Evolutionary conservation across 306 rosid species (phyloP).

Genomic region (Gleditsia sinensis): DNA sequence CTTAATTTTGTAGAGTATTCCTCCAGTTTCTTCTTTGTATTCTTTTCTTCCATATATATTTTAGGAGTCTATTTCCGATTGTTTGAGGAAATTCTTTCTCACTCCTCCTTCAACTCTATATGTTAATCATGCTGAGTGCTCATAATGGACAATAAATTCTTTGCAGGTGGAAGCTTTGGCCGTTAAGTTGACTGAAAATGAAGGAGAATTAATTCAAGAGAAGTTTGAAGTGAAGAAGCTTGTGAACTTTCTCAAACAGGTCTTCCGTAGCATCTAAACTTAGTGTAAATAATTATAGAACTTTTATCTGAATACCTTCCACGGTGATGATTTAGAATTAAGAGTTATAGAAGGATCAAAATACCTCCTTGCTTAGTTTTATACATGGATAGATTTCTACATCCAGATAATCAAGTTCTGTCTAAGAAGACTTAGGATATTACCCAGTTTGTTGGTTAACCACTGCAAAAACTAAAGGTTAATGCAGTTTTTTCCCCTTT

Average conservation of each 20-base stretch:
- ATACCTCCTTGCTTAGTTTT: not conserved
- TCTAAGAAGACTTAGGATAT: not conserved
- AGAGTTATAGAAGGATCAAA: not conserved
- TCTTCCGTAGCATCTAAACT: slow-evolving; percentile 24
- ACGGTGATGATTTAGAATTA: not conserved
- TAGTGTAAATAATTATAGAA: slow-evolving; percentile 8
- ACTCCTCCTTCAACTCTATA: slow-evolving; percentile 3
- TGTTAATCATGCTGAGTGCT: slow-evolving; percentile 9
- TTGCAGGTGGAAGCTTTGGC: slow-evolving; percentile 96
- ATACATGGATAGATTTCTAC: not conserved
- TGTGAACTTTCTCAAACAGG: slow-evolving; percentile 95
- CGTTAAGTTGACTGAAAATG: slow-evolving; percentile 92
- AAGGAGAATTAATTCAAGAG: slow-evolving; percentile 97
- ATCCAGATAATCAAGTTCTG: not conserved
- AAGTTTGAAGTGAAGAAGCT: slow-evolving; percentile 98
- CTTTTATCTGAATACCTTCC: slow-evolving; percentile 5
- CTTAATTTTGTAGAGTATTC: not conserved
- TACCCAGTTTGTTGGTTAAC: not conserved
- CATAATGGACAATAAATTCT: slow-evolving; percentile 30
- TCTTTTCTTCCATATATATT: slow-evolving; percentile 4
- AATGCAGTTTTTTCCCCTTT: not conserved
- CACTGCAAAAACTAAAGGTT: not conserved
- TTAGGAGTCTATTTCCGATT: slow-evolving; percentile 1
- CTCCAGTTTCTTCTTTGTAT: not conserved
- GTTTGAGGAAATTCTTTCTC: not conserved